Percentiles rank a stretch among this genome's conserved stretches.
Evolutionary conservation across 768 basidiomycete genomes (phyloP).

Genomic region (Phylloporus scabripes): DNA sequence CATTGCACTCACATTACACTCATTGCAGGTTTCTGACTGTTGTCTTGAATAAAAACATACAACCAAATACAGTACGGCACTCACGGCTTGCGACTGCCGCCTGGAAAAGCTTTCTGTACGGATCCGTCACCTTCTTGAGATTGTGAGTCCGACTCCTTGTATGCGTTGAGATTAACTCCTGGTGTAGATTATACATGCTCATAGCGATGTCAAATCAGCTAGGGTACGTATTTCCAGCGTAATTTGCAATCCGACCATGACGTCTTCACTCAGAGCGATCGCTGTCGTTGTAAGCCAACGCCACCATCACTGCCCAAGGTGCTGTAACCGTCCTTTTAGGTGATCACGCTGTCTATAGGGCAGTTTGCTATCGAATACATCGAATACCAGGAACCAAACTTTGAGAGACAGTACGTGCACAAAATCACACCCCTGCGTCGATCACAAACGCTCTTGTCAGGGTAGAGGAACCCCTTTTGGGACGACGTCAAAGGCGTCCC

Average conservation of each 20-base stretch:
- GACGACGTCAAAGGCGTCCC: slow-evolving; percentile 4
- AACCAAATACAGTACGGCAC: slow-evolving; percentile 35
- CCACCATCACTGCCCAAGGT: background rate
- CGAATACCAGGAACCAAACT: slow-evolving; percentile 17
- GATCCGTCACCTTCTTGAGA: slow-evolving; percentile 51
- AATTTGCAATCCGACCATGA: slow-evolving; percentile 6
- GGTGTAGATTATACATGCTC: slow-evolving; percentile 61
- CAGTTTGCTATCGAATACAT: slow-evolving; percentile 50
- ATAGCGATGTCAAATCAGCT: slow-evolving; percentile 65
- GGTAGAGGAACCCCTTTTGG: slow-evolving; percentile 23
- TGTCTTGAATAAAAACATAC: slow-evolving; percentile 44
- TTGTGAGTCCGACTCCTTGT: slow-evolving; percentile 40
- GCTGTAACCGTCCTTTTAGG: slow-evolving; percentile 31
- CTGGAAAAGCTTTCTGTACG: slow-evolving; percentile 54
- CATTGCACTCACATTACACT: background rate
- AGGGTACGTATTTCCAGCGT: slow-evolving; percentile 43
- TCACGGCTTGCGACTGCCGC: slow-evolving; percentile 43
- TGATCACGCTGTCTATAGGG: slow-evolving; percentile 48
- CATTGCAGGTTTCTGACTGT: slow-evolving; percentile 44
- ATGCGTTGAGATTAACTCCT: slow-evolving; percentile 1
- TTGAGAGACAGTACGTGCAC: slow-evolving; percentile 19
- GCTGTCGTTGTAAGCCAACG: slow-evolving; percentile 18
- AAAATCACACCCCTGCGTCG: background rate
- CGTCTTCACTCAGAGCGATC: slow-evolving; percentile 16
- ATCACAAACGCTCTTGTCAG: slow-evolving; percentile 6